Evolutionary conservation across 2,329 filamentous ascomycete genomes (phyloP).

Genomic region (Coniochaeta sp.): DNA sequence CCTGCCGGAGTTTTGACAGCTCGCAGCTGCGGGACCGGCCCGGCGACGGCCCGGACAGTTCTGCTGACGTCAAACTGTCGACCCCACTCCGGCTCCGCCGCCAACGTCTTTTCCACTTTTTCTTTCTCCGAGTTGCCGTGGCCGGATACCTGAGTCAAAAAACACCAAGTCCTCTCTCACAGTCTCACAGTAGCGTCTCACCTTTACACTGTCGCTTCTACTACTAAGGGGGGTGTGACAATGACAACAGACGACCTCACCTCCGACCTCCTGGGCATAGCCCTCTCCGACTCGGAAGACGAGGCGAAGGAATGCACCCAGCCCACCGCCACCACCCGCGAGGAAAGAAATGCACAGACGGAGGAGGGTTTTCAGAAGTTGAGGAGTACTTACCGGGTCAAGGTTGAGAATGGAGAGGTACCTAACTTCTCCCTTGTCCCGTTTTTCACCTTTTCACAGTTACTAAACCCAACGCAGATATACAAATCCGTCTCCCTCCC

Average conservation of each 20-base stretch:
- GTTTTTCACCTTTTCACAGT: background rate
- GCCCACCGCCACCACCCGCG: constrained; percentile 8
- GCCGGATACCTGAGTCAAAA: no score
- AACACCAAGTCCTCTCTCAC: no score
- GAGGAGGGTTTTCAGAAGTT: constrained; percentile 43
- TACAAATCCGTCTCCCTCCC: constrained; percentile 35
- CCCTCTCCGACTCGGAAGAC: constrained; percentile 31
- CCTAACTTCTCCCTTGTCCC: constrained; percentile 8
- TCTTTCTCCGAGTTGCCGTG: background rate
- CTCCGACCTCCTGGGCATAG: constrained; percentile 32
- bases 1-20: background rate
- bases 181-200: no score
- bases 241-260: constrained; percentile 19
- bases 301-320: constrained; percentile 6
- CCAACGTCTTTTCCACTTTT: background rate
- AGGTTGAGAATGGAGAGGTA: constrained; percentile 50
- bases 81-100: background rate
- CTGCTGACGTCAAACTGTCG: background rate
- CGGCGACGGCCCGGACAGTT: background rate
- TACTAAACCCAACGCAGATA: constrained; percentile 28
- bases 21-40: background rate
- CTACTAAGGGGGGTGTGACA: no score
- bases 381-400: constrained; percentile 35
- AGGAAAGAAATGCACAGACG: constrained; percentile 30
- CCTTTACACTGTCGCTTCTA: no score